These are phyloP conservation scores for Nannochloropsis salina DNA, from an alignment of 108 stramenopile genomes.

Conservation along the genomic window DNA sequence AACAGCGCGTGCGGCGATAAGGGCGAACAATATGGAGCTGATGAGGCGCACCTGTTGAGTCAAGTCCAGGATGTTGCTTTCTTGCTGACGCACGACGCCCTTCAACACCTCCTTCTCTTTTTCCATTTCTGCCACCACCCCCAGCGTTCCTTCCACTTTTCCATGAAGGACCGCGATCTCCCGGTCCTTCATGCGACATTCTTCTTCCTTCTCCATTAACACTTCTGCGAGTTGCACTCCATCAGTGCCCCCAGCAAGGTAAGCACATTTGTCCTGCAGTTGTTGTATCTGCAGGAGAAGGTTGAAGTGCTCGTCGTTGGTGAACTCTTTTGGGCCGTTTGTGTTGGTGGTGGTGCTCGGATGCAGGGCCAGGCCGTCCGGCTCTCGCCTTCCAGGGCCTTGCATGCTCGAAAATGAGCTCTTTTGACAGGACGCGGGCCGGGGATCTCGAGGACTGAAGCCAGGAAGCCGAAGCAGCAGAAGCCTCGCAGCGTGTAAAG, in stretches of 20 bases:
- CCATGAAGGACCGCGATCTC: background rate
- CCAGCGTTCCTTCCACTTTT: background rate
- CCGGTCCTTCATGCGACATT: constrained; percentile 25
- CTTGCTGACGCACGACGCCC: background rate
- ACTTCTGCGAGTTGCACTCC: constrained; percentile 34
- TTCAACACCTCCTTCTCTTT: background rate
- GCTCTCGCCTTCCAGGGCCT: no score
- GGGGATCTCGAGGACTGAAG: no score
- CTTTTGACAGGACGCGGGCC: no score
- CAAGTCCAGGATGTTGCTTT: background rate
- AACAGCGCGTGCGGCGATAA: no score
- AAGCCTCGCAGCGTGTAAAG: no score
- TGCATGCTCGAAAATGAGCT: no score
- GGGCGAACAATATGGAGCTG: no score
- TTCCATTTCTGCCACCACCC: background rate
- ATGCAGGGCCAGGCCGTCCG: no score
- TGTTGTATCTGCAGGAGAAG: constrained; percentile 38
- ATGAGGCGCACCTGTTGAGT: background rate
- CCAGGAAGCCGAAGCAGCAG: no score
- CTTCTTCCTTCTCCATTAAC: constrained; percentile 38
- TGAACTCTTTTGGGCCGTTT: background rate
- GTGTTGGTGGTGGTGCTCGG: no score
- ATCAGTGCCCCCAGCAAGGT: constrained; percentile 38
- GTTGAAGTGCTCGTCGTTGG: constrained; percentile 25
- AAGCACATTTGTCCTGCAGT: constrained; percentile 33